A percentile compares a stretch with the other conserved stretches of the same genome.
Conservation (phyloP, 176 grass and related monocot genomes). For the Oryza punctata region DNA sequence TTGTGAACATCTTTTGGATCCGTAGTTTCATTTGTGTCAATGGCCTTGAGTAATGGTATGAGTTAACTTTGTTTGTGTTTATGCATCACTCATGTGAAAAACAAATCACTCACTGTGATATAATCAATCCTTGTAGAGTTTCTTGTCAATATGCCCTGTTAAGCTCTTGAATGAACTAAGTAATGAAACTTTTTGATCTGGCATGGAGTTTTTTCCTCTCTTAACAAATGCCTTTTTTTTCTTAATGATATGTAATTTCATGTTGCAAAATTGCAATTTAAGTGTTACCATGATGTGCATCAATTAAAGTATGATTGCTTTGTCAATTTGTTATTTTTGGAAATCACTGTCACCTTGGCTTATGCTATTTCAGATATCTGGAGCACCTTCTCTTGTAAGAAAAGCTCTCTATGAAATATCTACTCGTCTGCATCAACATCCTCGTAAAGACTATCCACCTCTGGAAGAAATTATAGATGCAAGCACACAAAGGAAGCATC, state of each 20-base stretch:
- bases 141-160: neutral
- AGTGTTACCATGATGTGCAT: neutral
- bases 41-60: slow-evolving; percentile 10
- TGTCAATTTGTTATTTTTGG: slow-evolving; percentile 26
- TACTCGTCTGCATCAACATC: slow-evolving; percentile 83
- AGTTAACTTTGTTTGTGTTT: slow-evolving; percentile 39
- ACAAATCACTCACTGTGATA: slow-evolving; percentile 9
- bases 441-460: slow-evolving; percentile 84
- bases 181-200: slow-evolving; percentile 23
- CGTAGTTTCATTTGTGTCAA: slow-evolving; percentile 21
- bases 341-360: slow-evolving; percentile 23
- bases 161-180: slow-evolving; percentile 25
- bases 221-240: neutral
- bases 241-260: slow-evolving; percentile 4
- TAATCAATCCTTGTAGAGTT: slow-evolving; percentile 11
- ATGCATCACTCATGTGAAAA: slow-evolving; percentile 7
- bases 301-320: slow-evolving; percentile 19
- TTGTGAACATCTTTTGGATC: slow-evolving; percentile 29
- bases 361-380: slow-evolving; percentile 73
- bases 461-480: slow-evolving; percentile 92
- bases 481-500: slow-evolving; percentile 65
- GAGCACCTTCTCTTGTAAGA: slow-evolving; percentile 69
- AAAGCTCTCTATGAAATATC: slow-evolving; percentile 95
- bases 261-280: neutral
- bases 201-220: neutral